phyloP scores from a whole-genome alignment of 2,329 filamentous ascomycete genomes.

The Diaporthe ilicicola region DNA sequence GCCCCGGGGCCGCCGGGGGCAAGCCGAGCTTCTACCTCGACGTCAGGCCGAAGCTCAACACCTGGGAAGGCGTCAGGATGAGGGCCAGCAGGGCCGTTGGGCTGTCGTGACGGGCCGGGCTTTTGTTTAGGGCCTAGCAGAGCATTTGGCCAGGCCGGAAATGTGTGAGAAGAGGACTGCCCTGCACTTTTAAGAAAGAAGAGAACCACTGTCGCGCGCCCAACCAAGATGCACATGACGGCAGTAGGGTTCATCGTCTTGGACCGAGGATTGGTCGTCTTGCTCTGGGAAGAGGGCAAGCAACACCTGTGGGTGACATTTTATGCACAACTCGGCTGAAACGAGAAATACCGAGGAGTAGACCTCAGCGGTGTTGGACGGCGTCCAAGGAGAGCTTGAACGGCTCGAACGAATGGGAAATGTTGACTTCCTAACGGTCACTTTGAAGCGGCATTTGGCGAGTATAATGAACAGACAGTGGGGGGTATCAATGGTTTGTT shows the following conservation, averaged over 20 bases:
- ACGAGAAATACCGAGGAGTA: too few relatives aligned
- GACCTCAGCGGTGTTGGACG: not conserved
- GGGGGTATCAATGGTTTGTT: slow-evolving; percentile 19
- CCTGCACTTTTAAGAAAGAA: too few relatives aligned
- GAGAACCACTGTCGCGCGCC: not conserved
- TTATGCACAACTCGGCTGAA: not conserved
- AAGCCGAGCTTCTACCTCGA: slow-evolving; percentile 72
- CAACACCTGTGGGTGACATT: not conserved
- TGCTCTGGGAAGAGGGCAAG: not conserved
- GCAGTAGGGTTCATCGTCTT: not conserved
- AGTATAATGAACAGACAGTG: not conserved
- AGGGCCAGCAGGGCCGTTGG: slow-evolving; percentile 61
- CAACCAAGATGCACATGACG: not conserved
- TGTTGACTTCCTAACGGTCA: not conserved
- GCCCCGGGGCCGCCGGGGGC: slow-evolving; percentile 50
- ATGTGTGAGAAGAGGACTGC: not conserved
- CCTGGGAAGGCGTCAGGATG: slow-evolving; percentile 75
- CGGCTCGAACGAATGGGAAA: not conserved
- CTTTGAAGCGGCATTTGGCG: not conserved
- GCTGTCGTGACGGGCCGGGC: slow-evolving; percentile 48
- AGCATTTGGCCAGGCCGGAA: not conserved
- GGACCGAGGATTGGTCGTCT: too few relatives aligned
- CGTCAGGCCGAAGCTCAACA: slow-evolving; percentile 74
- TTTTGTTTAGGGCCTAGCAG: not conserved
- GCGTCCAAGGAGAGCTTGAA: not conserved